Percentiles rank a stretch among this genome's conserved stretches.
Conservation (phyloP, 352 stramenopile genomes). For the Blastocystis sp. region DNA sequence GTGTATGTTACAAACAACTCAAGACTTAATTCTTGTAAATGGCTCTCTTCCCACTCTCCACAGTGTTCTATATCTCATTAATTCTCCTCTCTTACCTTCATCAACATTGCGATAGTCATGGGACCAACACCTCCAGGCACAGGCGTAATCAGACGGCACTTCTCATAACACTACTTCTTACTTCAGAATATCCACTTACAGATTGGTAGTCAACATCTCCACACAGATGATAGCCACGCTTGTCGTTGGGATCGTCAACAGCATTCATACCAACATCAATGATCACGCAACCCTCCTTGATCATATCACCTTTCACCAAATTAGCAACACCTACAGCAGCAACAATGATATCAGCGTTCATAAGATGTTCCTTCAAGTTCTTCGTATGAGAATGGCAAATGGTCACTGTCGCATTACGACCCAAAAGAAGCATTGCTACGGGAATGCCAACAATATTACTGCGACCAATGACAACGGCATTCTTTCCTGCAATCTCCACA, state of each 20-base stretch:
- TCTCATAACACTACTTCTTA: conserved; percentile 65
- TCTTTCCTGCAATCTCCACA: conserved; percentile 81
- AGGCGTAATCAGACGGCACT: conserved; percentile 85
- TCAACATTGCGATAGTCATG: conserved; percentile 88
- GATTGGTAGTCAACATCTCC: conserved; percentile 87
- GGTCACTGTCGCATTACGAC: conserved; percentile 90
- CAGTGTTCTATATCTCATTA: conserved; percentile 63
- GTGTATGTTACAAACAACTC: conserved; percentile 1
- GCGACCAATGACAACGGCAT: conserved; percentile 89
- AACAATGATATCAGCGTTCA: conserved; percentile 89
- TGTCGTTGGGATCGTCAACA: conserved; percentile 72
- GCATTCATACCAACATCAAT: conserved; percentile 99
- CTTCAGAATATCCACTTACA: conserved; percentile 63
- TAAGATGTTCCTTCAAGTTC: conserved; percentile 78
- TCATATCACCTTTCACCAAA: conserved; percentile 85
- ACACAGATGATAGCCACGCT: conserved; percentile 87
- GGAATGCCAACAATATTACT: conserved; percentile 92
- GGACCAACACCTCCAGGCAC: conserved; percentile 91
- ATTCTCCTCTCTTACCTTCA: conserved; percentile 26
- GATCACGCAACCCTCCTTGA: conserved; percentile 83
- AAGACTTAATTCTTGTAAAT: conserved; percentile 15
- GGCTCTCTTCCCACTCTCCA: conserved; percentile 61
- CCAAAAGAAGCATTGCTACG: conserved; percentile 85
- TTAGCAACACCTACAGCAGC: conserved; percentile 86
- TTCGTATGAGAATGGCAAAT: conserved; percentile 88